These are phyloP conservation scores for Bassia scoparia DNA, from an alignment of 148 eudicot species.

Conservation along the genomic window DNA sequence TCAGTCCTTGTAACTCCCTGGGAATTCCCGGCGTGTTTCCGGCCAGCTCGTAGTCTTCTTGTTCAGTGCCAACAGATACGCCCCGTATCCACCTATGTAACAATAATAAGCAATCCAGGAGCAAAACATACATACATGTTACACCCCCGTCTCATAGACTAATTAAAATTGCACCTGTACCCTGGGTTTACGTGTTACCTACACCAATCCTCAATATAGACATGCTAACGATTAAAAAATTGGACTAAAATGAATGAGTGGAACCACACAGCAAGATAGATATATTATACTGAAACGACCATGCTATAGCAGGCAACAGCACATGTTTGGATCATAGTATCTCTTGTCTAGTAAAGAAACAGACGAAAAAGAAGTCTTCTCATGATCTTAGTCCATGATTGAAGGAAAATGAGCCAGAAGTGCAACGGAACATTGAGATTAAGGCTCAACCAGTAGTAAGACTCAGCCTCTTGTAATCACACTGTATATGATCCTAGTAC, in stretches of 20 bases:
- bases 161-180: too few species aligned
- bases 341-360: slow-evolving; percentile 36
- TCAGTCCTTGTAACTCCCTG: slow-evolving; percentile 34
- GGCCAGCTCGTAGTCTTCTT: slow-evolving; percentile 31
- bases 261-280: background rate
- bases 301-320: slow-evolving; percentile 46
- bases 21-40: slow-evolving; percentile 21
- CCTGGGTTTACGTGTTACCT: too few species aligned
- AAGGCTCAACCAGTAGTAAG: slow-evolving; percentile 34
- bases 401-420: slow-evolving; percentile 34
- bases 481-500: slow-evolving; percentile 31
- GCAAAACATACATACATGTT: background rate
- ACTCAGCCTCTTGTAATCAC: slow-evolving; percentile 33
- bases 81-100: slow-evolving; percentile 22
- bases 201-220: too few species aligned
- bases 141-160: too few species aligned
- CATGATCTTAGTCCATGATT: slow-evolving; percentile 32
- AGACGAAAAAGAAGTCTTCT: slow-evolving; percentile 23
- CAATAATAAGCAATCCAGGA: background rate
- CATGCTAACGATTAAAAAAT: too few species aligned
- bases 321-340: slow-evolving; percentile 41
- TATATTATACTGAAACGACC: slow-evolving; percentile 21
- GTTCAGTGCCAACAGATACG: slow-evolving; percentile 24
- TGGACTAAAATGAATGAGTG: background rate
- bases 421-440: slow-evolving; percentile 35